Evolutionary conservation across 176 grass and related monocot species (phyloP), one percentile per base, ranked within the genome.

Genomic region (Dactylis glomerata): DNA sequence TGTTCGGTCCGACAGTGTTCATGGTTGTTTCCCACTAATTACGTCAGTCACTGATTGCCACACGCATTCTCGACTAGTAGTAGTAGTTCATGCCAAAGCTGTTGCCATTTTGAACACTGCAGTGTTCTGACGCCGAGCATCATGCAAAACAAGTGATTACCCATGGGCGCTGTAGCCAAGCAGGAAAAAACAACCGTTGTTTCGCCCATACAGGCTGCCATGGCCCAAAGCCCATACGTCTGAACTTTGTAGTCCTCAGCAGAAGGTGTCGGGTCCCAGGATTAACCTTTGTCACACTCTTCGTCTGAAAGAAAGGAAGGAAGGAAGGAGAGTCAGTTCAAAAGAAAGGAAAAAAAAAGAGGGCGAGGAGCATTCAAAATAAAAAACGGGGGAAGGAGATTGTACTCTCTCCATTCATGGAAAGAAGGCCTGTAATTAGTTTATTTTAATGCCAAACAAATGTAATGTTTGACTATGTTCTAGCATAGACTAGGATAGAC

Each of bases 91-190:
- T 42, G 66, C 34, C 36, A 24, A 69, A 69, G 37, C 14, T 42
- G 67, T 42, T 42, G 36, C 37, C 67, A 72, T 45, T 72, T 42
- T 7, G 9, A 42, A 42, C 41, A 42, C 3, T 36, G 5, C 34
- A 36, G 34, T 36, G 3, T n/a, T n/a, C n/a, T n/a, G n/a, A n/a
- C 16, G 71, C 44, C 2, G 44, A 47, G 71, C 44, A 28, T 6
- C 71, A 74, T 74, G 15, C 42, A 74, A 74, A 74, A 30, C 41
- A 73, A 28, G 40, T 46, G 69, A 73, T 46, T 46, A 46, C 69
- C 8, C 41, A 15, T 17, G 40, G 42, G 13, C 14, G n/a, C 69
- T 28, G 69, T 73, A 73, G 69, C 41, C 41, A n/a, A 73, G 68
- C 68, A 72, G 68, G 0, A 38, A 8, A 71, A 71, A 6, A 71